Evolutionary conservation across 768 basidiomycete genomes (phyloP), one percentile per base, ranked within the genome.

Genomic region (Pisolithus albus): DNA sequence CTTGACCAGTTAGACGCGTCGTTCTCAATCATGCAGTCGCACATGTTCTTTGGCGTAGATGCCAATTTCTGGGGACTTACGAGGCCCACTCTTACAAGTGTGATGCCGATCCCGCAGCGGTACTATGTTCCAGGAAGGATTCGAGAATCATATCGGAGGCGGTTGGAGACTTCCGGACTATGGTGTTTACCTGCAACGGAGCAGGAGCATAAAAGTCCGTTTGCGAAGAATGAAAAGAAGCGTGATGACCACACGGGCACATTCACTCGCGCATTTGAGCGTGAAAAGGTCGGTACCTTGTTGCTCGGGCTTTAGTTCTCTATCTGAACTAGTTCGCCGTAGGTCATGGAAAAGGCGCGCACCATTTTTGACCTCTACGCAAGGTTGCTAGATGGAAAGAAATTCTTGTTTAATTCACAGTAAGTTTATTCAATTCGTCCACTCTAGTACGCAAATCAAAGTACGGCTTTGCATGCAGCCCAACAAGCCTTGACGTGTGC

Each of bases 121-220:
- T 91, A 88, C 62, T 92, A 85, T 59, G 78, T 87, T 7, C 83
- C 88, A 0, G 60, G 64, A 5, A 77, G 87, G 16, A 75, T 90
- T 30, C 78, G 86, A 37, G 71, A 76, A 24, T 62, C 73, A 16
- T 78, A 83, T 56, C 74, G 67, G 49, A 70, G 77, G 11, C 77
- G 85, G 13, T 68, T 92, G 34, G 79, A 85, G 61, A 75, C 75
- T 7, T 75, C 76, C 24, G 85, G 81, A 9, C 61, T 90, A 21
- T 89, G 88, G 87, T 71, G 65, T 57, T 54, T 70, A 6, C 65
- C 72, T 11, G 66, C 61, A 1, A 59, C 61, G 3, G 65, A 75
- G 51, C 68, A 75, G 30, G 76, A 79, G 54, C 71, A 70, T 46
- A 61, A 63, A 28, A 50, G 56, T 11, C 57, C 70, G 13, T 75